Conservation (phyloP, 345 rosid genomes). For the Populus euphratica region DNA sequence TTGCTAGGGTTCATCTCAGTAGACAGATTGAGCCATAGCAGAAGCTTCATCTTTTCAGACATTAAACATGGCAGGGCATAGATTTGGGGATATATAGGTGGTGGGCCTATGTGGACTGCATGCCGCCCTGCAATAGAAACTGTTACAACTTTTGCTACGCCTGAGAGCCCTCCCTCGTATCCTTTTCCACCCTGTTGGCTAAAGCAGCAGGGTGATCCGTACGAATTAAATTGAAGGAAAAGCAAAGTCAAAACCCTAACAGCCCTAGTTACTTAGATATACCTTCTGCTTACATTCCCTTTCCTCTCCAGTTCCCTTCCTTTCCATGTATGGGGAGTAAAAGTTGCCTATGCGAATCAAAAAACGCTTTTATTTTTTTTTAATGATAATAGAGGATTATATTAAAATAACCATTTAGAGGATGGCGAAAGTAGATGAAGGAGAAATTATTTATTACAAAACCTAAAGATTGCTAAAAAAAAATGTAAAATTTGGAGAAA, state of each 20-base stretch:
- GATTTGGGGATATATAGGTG: background rate
- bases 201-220: conserved; percentile 5
- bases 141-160: background rate
- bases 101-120: conserved; percentile 11
- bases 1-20: too few species aligned
- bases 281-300: background rate
- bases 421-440: too few species aligned
- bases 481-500: too few species aligned
- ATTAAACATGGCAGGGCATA: background rate
- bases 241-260: conserved; percentile 11
- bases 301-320: background rate
- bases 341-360: background rate
- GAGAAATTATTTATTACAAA: too few species aligned
- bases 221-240: background rate
- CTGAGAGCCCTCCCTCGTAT: background rate
- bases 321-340: background rate
- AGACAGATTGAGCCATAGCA: too few species aligned
- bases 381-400: background rate
- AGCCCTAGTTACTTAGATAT: too few species aligned
- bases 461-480: too few species aligned
- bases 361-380: too few species aligned
- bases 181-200: background rate
- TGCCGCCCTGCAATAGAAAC: conserved; percentile 5
- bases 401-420: background rate
- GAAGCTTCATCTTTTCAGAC: background rate